These are phyloP conservation scores for Globisporangium orthogonon DNA, from an alignment of 352 stramenopile genomes.

Conservation along the genomic window DNA sequence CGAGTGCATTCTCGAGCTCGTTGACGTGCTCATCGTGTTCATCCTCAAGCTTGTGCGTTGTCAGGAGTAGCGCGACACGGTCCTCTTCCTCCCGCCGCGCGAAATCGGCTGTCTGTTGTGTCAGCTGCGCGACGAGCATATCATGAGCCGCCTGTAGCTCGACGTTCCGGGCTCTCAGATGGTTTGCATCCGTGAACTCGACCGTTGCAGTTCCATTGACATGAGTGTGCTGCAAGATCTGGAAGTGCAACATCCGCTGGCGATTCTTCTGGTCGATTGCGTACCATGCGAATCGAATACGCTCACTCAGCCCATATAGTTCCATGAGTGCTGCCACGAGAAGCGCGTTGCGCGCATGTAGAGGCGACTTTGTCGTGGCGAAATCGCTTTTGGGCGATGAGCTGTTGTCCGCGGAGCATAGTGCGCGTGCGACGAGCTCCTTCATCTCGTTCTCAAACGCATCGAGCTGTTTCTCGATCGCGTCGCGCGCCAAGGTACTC, in stretches of 20 bases:
- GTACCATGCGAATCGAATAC: slow-evolving; percentile 38
- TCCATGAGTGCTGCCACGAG: slow-evolving; percentile 22
- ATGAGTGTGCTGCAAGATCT: slow-evolving; percentile 10
- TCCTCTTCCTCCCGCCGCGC: slow-evolving; percentile 14
- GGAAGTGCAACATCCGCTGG: slow-evolving; percentile 22
- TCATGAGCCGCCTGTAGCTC: neutral
- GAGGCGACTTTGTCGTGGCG: neutral
- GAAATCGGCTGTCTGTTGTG: slow-evolving; percentile 6
- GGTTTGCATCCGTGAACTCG: too few relatives aligned
- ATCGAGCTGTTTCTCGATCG: slow-evolving; percentile 39
- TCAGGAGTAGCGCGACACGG: slow-evolving; percentile 2
- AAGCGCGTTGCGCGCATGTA: neutral
- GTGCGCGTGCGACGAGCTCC: slow-evolving; percentile 4
- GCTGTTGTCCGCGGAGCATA: neutral
- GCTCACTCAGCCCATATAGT: slow-evolving; percentile 37
- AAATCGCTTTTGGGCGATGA: neutral
- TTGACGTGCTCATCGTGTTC: slow-evolving; percentile 1
- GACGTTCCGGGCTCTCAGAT: neutral
- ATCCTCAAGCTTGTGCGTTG: slow-evolving; percentile 4
- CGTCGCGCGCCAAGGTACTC: slow-evolving; percentile 16
- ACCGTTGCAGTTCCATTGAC: neutral
- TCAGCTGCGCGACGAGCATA: neutral
- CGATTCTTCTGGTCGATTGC: slow-evolving; percentile 43
- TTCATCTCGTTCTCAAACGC: slow-evolving; percentile 30
- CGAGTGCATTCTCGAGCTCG: slow-evolving; percentile 6